Conservation (phyloP, 176 grass and related monocot species). For the Lolium multiflorum region DNA sequence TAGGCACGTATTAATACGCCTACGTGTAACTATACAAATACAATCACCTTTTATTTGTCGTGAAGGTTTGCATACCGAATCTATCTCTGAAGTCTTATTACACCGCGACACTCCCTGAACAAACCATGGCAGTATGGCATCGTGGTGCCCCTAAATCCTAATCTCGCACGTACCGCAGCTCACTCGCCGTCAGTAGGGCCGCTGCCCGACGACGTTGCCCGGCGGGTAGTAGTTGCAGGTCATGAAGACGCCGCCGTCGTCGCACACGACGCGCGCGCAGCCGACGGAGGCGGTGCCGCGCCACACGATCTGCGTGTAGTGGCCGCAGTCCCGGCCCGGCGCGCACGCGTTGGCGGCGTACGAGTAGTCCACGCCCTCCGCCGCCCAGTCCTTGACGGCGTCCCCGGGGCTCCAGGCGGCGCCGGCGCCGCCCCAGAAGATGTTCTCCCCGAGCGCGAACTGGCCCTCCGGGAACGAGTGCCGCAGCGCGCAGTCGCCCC, state of each 20-base stretch:
- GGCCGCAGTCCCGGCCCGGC: conserved; percentile 47
- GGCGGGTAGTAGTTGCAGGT: conserved; percentile 79
- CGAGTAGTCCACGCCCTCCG: conserved; percentile 64
- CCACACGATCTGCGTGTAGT: conserved; percentile 92
- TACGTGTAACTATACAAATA: no score
- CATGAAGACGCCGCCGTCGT: conserved; percentile 66
- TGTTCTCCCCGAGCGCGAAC: conserved; percentile 81
- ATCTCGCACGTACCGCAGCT: neutral
- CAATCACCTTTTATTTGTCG: no score
- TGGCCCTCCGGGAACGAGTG: conserved; percentile 73
- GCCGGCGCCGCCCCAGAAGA: conserved; percentile 66
- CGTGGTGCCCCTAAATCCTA: neutral
- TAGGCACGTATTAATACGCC: no score
- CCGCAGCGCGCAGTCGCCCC: conserved; percentile 52
- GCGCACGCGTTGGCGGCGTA: conserved; percentile 68
- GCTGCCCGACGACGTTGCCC: conserved; percentile 64
- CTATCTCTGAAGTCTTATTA: neutral
- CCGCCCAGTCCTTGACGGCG: conserved; percentile 67
- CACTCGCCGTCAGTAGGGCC: conserved; percentile 45
- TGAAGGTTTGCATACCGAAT: no score
- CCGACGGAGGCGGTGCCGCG: conserved; percentile 51
- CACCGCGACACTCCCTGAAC: neutral
- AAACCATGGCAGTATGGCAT: neutral
- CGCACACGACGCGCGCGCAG: conserved; percentile 56
- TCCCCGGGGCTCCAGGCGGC: conserved; percentile 50